phyloP scores from a whole-genome alignment of 306 rosid genomes.

The Lagenaria siceraria region DNA sequence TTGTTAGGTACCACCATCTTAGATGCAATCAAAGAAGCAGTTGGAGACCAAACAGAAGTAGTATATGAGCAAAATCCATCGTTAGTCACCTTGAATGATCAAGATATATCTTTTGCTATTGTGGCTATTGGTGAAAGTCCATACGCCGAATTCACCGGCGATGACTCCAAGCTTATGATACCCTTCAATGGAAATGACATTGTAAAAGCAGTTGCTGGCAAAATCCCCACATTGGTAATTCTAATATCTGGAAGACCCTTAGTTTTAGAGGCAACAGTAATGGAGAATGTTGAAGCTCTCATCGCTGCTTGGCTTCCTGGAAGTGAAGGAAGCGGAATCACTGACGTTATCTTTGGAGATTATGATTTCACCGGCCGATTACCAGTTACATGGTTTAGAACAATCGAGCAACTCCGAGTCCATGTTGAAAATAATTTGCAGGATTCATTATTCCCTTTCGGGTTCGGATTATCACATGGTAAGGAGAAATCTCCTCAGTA shows the following conservation, averaged over 20 bases:
- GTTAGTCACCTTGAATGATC: conserved; percentile 25
- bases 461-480: conserved; percentile 32
- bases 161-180: conserved; percentile 41
- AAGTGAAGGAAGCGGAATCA: conserved; percentile 64
- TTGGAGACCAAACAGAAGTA: conserved; percentile 49
- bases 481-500: not conserved
- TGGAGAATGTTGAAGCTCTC: conserved; percentile 49
- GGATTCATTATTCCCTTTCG: conserved; percentile 69
- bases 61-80: conserved; percentile 45
- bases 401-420: conserved; percentile 29
- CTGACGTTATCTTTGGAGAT: conserved; percentile 70
- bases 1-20: conserved; percentile 64
- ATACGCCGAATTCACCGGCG: conserved; percentile 61
- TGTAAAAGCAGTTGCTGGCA: conserved; percentile 45
- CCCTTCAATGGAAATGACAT: conserved; percentile 43
- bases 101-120: conserved; percentile 54
- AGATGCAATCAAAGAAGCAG: conserved; percentile 61
- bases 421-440: conserved; percentile 13
- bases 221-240: conserved; percentile 63
- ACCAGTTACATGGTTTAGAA: conserved; percentile 73
- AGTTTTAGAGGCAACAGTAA: conserved; percentile 45
- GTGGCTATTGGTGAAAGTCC: conserved; percentile 75
- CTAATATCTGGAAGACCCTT: conserved; percentile 77
- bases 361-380: conserved; percentile 57
- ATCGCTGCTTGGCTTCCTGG: conserved; percentile 97